Base-by-base conservation (phyloP, 495 filamentous ascomycete species). In the Penicillium pulvis region DNA sequence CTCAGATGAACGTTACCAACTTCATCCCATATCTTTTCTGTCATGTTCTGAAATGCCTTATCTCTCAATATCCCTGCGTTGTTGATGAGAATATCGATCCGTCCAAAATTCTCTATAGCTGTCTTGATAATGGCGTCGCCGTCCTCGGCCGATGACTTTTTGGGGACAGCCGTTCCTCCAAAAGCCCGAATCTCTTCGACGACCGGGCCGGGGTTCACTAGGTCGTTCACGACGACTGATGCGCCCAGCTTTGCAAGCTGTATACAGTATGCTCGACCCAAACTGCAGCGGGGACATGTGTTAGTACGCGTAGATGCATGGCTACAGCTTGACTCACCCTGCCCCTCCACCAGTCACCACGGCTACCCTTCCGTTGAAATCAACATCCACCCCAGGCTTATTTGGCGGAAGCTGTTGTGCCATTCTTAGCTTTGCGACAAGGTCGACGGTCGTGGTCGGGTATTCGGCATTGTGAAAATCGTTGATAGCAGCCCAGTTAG, bases 11-110 rank as follows among this genome's bases (percentile, higher is more conserved):
- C 92, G 60, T 90, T 87, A 75, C 97, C 79, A 57, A 98, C 94
- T 51, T 89, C 85, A 71, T 97, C 87, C 92, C 93, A 98, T 58
- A 91, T 81, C 74, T 85, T 87, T 75, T 98, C 94, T 56, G 90
- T 89, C 94, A 98, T 98, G 79, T 97, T 96, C 71, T 79, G 85
- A 78, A 98, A 98, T 41, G 94, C 93, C 84, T 97, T 98, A 81
- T 98, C 94, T 52, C 94, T 85, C 31, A 98, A 84, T 67, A 98
- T 98, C 68, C 94, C 94, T 47, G 94, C 94, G 68, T 98, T 98
- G 84, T 98, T 98, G 74, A 98, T 81, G 60, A 98, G 76, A 55
- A 98, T 89, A 70, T 98, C 94, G 65, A 98, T 83, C 54, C 95
- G 90, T 63, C 94, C 94, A 64, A 90, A 98, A 39, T 90, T 85